Conservation (phyloP, 306 rosid species). For the Senna siamea region DNA sequence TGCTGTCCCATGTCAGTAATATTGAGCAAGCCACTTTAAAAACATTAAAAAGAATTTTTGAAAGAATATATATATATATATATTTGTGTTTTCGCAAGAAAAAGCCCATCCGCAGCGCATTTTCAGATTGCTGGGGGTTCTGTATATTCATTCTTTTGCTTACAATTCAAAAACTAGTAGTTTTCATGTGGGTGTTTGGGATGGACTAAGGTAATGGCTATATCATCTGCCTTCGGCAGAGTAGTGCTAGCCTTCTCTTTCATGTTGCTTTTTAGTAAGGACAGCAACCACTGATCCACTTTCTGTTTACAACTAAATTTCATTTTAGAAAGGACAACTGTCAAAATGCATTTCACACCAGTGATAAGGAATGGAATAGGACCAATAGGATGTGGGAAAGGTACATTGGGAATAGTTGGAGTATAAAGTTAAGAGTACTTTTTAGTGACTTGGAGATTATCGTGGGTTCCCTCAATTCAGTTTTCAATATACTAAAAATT, state of each 20-base stretch:
- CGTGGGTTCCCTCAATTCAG: not conserved
- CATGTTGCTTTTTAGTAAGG: not conserved
- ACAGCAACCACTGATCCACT: not conserved
- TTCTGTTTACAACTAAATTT: not conserved
- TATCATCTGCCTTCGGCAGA: not conserved
- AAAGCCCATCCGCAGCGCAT: not conserved
- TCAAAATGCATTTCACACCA: not conserved
- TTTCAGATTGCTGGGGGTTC: not conserved
- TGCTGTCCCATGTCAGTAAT: no score
- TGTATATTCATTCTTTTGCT: not conserved
- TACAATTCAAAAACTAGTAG: not conserved
- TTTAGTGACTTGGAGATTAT: not conserved
- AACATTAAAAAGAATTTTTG: no score
- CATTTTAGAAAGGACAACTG: not conserved
- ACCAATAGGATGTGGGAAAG: not conserved
- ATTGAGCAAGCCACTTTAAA: no score
- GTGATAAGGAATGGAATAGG: not conserved
- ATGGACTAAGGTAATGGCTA: not conserved
- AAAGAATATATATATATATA: no score
- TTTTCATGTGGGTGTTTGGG: not conserved
- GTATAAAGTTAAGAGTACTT: not conserved
- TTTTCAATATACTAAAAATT: not conserved
- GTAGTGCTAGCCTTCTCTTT: conserved; percentile 1
- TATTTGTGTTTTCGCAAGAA: not conserved
- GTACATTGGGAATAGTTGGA: not conserved